Evolutionary conservation across 495 filamentous ascomycete genomes (phyloP), one percentile per base, ranked within the genome.

Genomic region (Friedmanniomyces endolithicus): DNA sequence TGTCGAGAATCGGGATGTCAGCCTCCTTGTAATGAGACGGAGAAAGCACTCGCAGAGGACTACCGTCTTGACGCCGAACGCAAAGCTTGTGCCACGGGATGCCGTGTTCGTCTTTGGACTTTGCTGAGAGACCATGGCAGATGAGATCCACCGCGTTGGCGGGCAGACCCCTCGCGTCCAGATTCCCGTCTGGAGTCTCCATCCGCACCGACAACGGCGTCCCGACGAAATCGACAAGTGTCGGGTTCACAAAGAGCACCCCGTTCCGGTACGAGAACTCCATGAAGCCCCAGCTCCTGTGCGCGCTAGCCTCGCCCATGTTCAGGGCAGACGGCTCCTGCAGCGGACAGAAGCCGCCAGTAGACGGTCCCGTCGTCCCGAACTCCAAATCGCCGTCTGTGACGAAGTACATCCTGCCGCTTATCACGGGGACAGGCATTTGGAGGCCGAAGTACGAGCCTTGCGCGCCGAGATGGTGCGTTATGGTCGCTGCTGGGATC

Each of bases 1-100:
- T 56, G 8, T 19, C 25, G 41, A 72, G 62, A 11, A 52, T 57
- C 37, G 37, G 37, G 37, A 41, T 19, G 37, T 48, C 34, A 7
- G 63, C 34, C 52, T 71, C 58, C 20, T 47, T 22, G 39, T 4
- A 22, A 14, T 41, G 39, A 6, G 14, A n/a, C 16, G 44, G 44
- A 47, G 20, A 23, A 3, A 47, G 20, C 20, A 47, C 44, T 6
- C 44, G 44, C 19, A 47, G 12, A 11, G 23, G 3, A 14, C 11
- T 25, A 23, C 44, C 44, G 19, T 47, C 37, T 19, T 16, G 11
- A 47, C 44, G 11, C 17, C 12, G 24, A 2, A 47, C 20, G 23
- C 44, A 47, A 6, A 25, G 17, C 20, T 27, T 47, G 11, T 23
- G 12, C 44, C 44, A 47, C 17, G 44, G 20, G 17, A 23, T 11